These are phyloP conservation scores for Nakazawaea wickerhamii DNA, from an alignment of 805 yeast species.

Conservation along the genomic window DNA sequence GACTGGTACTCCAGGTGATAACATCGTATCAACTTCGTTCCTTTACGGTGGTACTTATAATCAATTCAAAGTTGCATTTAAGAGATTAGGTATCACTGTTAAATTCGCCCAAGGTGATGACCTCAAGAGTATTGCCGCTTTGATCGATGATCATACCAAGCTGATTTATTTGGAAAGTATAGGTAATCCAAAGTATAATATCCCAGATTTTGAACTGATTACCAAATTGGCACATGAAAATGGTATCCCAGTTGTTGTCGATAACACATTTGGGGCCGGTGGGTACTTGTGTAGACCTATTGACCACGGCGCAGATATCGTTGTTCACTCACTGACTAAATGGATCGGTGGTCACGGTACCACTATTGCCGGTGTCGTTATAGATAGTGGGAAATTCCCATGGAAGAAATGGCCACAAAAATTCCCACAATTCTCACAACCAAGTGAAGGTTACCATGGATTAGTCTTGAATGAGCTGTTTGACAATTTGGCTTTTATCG, in stretches of 20 bases:
- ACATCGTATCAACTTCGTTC: conserved; percentile 79
- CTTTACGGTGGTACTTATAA: conserved; percentile 96
- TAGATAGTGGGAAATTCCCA: conserved; percentile 91
- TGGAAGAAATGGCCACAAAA: conserved; percentile 81
- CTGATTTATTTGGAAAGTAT: conserved; percentile 87
- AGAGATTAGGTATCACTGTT: conserved; percentile 80
- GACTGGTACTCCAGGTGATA: conserved; percentile 78
- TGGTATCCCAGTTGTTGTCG: conserved; percentile 88
- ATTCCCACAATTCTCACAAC: conserved; percentile 87
- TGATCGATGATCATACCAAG: conserved; percentile 80
- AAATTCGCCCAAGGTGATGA: conserved; percentile 81
- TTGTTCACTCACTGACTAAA: conserved; percentile 92
- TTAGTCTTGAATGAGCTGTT: conserved; percentile 74
- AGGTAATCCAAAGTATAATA: conserved; percentile 89
- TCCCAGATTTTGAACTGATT: conserved; percentile 83
- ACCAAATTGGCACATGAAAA: conserved; percentile 74
- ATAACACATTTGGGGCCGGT: conserved; percentile 97
- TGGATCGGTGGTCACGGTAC: conserved; percentile 99
- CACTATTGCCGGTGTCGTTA: conserved; percentile 85
- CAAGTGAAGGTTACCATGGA: conserved; percentile 94
- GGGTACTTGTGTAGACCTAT: conserved; percentile 83
- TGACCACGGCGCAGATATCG: conserved; percentile 86
- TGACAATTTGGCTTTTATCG: conserved; percentile 74
- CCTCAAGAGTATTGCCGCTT: conserved; percentile 62
- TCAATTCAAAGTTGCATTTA: conserved; percentile 89